These are phyloP conservation scores for Platismatia glauca DNA, from an alignment of 495 filamentous ascomycete genomes.

Conservation along the genomic window DNA sequence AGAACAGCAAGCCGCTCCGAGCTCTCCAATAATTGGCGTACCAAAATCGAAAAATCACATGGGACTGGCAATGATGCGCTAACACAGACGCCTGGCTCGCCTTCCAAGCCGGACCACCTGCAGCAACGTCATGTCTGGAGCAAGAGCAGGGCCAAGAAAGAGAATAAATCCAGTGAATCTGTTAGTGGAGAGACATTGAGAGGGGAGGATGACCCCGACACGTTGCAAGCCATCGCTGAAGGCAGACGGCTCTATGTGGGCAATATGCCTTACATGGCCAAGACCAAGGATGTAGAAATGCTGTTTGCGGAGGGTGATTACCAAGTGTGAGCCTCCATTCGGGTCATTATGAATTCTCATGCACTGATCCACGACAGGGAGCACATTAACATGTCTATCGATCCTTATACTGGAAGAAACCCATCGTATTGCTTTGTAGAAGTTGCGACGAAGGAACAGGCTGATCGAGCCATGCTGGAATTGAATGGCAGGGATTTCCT, in stretches of 20 bases:
- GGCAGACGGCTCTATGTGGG: conserved; percentile 55
- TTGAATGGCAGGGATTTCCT: conserved; percentile 45
- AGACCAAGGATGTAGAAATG: conserved; percentile 50
- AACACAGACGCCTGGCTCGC: background rate
- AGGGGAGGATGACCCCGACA: conserved; percentile 17
- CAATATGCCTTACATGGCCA: conserved; percentile 58
- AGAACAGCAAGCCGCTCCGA: conserved; percentile 9
- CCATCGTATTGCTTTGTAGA: conserved; percentile 68
- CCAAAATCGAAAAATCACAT: background rate
- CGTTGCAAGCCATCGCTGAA: conserved; percentile 37
- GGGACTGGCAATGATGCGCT: background rate
- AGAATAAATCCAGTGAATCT: background rate
- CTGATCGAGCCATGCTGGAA: conserved; percentile 46
- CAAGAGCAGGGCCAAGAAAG: background rate
- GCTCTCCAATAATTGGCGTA: conserved; percentile 18
- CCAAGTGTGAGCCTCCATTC: conserved; percentile 30
- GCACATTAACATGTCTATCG: conserved; percentile 57
- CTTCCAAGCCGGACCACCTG: background rate
- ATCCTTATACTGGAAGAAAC: conserved; percentile 58
- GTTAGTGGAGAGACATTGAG: background rate
- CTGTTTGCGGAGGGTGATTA: conserved; percentile 44
- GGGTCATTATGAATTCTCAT: background rate
- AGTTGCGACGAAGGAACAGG: conserved; percentile 45
- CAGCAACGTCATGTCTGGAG: background rate
- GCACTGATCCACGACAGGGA: conserved; percentile 29